Evolutionary conservation across 228 moss, liverwort and hornwort species (phyloP).

Genomic region (Sphagnum magellanicum): DNA sequence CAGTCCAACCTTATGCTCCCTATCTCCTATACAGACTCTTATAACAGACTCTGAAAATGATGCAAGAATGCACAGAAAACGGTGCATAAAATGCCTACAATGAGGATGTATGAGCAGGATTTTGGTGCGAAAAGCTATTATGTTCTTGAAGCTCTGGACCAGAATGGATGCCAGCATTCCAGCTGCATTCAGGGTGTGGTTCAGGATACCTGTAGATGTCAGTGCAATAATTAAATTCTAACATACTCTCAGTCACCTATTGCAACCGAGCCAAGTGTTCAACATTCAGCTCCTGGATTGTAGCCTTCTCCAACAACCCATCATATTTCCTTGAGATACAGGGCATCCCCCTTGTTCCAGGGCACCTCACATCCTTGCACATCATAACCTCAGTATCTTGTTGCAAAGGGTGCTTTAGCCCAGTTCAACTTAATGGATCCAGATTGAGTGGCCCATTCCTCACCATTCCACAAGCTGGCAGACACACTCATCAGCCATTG

Average conservation of each 20-base stretch:
- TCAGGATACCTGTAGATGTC: constrained; percentile 40
- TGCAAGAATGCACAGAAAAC: too few species aligned
- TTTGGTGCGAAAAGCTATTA: too few species aligned
- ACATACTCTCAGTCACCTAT: constrained; percentile 46
- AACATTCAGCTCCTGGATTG: constrained; percentile 27
- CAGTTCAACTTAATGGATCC: constrained; percentile 74
- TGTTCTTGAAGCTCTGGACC: too few species aligned
- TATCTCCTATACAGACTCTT: too few species aligned
- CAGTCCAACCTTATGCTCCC: too few species aligned
- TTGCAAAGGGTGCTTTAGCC: constrained; percentile 65
- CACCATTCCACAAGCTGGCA: constrained; percentile 90
- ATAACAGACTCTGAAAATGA: too few species aligned
- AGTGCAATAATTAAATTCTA: constrained; percentile 54
- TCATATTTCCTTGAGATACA: constrained; percentile 23
- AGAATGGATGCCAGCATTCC: constrained; percentile 31
- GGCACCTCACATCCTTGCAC: constrained; percentile 58
- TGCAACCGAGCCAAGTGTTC: constrained; percentile 47
- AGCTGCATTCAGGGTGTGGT: constrained; percentile 42
- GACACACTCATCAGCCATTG: constrained; percentile 73
- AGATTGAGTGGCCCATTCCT: constrained; percentile 84
- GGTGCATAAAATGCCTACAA: too few species aligned
- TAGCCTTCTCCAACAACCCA: constrained; percentile 31
- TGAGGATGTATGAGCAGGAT: too few species aligned
- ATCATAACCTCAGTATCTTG: constrained; percentile 35
- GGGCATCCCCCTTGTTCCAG: constrained; percentile 40